These are phyloP conservation scores for Manihot esculenta DNA, from an alignment of 441 rosid species.

Conservation along the genomic window DNA sequence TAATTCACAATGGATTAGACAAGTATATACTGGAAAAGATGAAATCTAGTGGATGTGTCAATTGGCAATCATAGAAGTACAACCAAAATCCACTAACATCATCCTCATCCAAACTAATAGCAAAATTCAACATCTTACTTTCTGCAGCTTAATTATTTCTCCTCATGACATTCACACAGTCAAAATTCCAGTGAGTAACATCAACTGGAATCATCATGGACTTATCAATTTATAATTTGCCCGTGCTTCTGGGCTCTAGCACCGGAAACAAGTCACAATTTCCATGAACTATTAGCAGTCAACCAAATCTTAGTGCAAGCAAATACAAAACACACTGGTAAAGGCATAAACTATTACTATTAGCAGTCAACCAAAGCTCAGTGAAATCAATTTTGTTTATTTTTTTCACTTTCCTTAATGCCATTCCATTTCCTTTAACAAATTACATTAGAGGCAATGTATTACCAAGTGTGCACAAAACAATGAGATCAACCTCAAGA, in stretches of 20 bases:
- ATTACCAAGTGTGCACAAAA: too few relatives aligned
- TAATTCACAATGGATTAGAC: neutral
- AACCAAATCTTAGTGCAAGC: neutral
- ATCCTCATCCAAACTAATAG: conserved; percentile 2
- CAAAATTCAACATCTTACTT: neutral
- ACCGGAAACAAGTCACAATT: neutral
- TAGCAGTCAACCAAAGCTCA: too few relatives aligned
- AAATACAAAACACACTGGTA: neutral
- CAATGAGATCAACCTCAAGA: neutral
- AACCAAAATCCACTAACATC: neutral
- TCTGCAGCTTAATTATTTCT: neutral
- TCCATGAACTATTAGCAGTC: neutral
- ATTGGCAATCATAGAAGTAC: neutral
- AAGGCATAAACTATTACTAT: too few relatives aligned
- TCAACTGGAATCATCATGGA: neutral
- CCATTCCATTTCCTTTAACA: neutral
- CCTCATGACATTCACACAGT: neutral
- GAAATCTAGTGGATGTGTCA: neutral
- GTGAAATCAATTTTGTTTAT: neutral
- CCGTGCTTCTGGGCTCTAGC: neutral
- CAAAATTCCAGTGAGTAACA: neutral
- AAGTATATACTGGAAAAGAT: neutral
- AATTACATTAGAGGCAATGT: neutral
- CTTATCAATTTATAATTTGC: neutral
- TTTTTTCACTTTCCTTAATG: conserved; percentile 6